Evolutionary conservation across 108 stramenopile genomes (phyloP).

Genomic region (Cyclotella choctawhatcheeana): DNA sequence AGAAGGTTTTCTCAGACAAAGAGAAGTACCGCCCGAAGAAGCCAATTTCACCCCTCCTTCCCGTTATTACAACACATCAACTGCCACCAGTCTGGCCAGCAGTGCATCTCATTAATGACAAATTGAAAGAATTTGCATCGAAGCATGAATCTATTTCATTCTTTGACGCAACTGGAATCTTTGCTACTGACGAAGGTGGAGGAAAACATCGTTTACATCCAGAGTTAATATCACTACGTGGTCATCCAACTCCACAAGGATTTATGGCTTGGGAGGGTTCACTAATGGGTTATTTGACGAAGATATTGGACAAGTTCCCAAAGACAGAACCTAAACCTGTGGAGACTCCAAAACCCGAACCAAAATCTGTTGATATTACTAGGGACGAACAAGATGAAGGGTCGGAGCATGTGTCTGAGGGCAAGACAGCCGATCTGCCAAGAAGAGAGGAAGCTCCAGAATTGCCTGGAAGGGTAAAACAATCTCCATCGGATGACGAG

Average conservation of each 20-base stretch:
- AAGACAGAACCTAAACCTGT: not conserved
- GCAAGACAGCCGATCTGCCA: conserved; percentile 20
- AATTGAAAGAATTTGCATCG: conserved; percentile 64
- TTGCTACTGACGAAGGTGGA: conserved; percentile 52
- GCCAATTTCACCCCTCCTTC: conserved; percentile 34
- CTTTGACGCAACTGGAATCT: conserved; percentile 81
- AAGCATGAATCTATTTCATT: conserved; percentile 65
- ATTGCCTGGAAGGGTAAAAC: conserved; percentile 2
- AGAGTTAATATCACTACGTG: conserved; percentile 63
- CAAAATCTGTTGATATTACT: not conserved
- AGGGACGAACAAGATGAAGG: conserved; percentile 1
- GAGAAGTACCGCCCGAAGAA: conserved; percentile 50
- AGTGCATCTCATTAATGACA: conserved; percentile 70
- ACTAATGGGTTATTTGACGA: conserved; percentile 18
- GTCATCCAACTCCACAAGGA: conserved; percentile 76
- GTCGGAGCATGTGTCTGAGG: conserved; percentile 39
- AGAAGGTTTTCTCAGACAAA: conserved; percentile 46
- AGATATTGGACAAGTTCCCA: conserved; percentile 12
- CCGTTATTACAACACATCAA: conserved; percentile 44
- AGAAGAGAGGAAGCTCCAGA: not conserved
- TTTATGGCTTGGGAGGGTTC: conserved; percentile 64
- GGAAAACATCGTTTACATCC: conserved; percentile 52
- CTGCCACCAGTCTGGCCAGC: conserved; percentile 79
- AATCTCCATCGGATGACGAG: conserved; percentile 11
- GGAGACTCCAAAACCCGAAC: too few species aligned